These are phyloP conservation scores for Penicillium expansum DNA, from an alignment of 2,329 filamentous ascomycete species.

Conservation along the genomic window DNA sequence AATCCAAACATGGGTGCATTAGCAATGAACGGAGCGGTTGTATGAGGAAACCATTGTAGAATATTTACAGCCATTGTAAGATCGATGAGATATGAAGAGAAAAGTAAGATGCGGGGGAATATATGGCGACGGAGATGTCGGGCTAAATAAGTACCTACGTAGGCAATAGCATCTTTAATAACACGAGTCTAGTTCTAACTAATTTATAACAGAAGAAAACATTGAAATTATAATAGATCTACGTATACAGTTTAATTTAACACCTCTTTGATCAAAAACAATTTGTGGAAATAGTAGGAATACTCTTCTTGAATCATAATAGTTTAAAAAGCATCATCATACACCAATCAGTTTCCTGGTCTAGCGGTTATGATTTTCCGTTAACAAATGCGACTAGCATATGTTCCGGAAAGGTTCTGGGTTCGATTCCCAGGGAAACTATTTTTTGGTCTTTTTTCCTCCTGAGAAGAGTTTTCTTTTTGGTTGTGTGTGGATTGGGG, in stretches of 20 bases:
- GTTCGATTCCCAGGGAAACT: slow-evolving; percentile 14
- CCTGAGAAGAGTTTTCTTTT: neutral
- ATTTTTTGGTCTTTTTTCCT: neutral
- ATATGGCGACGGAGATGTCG: neutral
- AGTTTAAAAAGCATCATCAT: fast-evolving
- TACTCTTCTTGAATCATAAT: neutral
- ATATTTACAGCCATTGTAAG: neutral
- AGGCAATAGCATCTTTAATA: neutral
- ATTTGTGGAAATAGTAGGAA: neutral
- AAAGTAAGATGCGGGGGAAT: neutral
- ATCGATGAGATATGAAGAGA: neutral
- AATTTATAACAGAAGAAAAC: neutral
- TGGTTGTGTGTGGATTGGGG: neutral
- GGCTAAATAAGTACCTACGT: neutral
- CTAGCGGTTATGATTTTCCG: slow-evolving; percentile 16
- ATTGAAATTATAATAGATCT: neutral
- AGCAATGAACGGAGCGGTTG: slow-evolving; percentile 21
- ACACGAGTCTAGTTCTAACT: neutral
- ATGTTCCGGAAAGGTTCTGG: slow-evolving; percentile 14
- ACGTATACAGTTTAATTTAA: neutral
- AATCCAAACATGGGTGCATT: slow-evolving; percentile 26
- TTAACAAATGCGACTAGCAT: slow-evolving; percentile 8
- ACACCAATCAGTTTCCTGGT: slow-evolving; percentile 9
- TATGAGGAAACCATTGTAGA: slow-evolving; percentile 19
- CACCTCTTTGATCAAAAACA: neutral